A percentile compares a stretch with the other conserved stretches of the same genome.
phyloP scores from a whole-genome alignment of 768 basidiomycete genomes.

The Leccinum imitatum region DNA sequence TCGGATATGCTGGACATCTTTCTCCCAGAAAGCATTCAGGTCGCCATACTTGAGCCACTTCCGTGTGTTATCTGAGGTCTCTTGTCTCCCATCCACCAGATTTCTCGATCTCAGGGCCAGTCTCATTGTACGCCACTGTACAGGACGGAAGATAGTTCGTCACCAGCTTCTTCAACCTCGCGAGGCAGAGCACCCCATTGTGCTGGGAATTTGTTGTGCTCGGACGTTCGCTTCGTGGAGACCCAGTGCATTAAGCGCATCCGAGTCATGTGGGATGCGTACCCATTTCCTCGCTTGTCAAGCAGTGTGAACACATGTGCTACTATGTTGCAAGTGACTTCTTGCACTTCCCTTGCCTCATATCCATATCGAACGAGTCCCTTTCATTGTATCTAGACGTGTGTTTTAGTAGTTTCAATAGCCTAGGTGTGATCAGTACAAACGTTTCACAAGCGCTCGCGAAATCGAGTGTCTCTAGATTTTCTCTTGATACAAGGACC shows the following conservation, averaged over 20 bases:
- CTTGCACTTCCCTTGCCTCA: constrained; percentile 22
- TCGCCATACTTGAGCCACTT: constrained; percentile 37
- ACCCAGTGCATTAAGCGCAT: constrained; percentile 63
- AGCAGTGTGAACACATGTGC: constrained; percentile 56
- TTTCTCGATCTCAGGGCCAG: too few species aligned
- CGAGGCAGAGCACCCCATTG: constrained; percentile 43
- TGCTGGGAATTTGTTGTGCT: constrained; percentile 33
- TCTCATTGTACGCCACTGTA: constrained; percentile 42
- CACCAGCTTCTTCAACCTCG: constrained; percentile 31
- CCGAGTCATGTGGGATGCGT: constrained; percentile 48
- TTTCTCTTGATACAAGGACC: constrained; percentile 54
- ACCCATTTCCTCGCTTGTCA: constrained; percentile 49
- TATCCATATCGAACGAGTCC: constrained; percentile 31
- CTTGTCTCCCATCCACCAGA: too few species aligned
- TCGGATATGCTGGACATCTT: constrained; percentile 40
- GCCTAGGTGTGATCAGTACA: not conserved
- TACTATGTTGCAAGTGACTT: constrained; percentile 48
- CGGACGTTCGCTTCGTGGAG: constrained; percentile 34
- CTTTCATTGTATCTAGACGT: constrained; percentile 31
- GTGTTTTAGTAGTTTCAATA: not conserved
- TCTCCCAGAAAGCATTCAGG: constrained; percentile 36
- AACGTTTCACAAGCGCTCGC: constrained; percentile 5
- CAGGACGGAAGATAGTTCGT: constrained; percentile 45
- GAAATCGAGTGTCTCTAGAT: constrained; percentile 36
- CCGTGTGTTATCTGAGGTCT: constrained; percentile 4